These are phyloP conservation scores for Heliophila coronopifolia DNA, from an alignment of 441 rosid species.

Conservation along the genomic window DNA sequence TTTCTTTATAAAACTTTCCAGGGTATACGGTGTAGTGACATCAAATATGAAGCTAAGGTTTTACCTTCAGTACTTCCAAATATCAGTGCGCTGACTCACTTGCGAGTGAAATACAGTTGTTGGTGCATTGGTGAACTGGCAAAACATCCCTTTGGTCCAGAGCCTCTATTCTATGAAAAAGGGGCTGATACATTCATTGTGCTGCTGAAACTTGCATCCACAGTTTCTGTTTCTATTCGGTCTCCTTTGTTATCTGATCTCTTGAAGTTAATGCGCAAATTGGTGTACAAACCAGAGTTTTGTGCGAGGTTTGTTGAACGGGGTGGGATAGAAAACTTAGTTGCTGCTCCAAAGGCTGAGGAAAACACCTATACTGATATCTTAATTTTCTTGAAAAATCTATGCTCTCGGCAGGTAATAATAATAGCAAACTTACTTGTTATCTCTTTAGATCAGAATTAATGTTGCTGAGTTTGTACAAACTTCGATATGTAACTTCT, in stretches of 20 bases:
- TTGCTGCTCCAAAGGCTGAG: conserved; percentile 71
- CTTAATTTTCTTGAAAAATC: conserved; percentile 83
- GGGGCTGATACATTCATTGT: conserved; percentile 94
- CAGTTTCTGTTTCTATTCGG: conserved; percentile 40
- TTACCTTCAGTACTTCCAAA: conserved; percentile 77
- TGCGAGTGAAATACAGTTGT: conserved; percentile 86
- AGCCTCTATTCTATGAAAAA: conserved; percentile 93
- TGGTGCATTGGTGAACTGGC: conserved; percentile 90
- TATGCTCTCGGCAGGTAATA: conserved; percentile 90
- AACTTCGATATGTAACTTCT: neutral
- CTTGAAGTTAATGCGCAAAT: conserved; percentile 94
- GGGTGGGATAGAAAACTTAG: conserved; percentile 90
- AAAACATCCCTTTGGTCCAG: conserved; percentile 92
- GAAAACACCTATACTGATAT: conserved; percentile 84
- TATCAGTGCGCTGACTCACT: conserved; percentile 58
- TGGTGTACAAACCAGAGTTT: conserved; percentile 97
- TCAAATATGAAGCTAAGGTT: conserved; percentile 87
- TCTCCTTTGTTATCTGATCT: conserved; percentile 74
- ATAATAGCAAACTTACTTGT: conserved; percentile 1
- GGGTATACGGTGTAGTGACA: conserved; percentile 60
- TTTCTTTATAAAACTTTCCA: conserved; percentile 26
- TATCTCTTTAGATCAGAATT: neutral
- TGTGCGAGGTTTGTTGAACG: conserved; percentile 96
- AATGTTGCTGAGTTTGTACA: neutral
- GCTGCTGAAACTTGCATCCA: conserved; percentile 61